Evolutionary conservation across 306 rosid genomes (phyloP), one percentile per base, ranked within the genome.

Genomic region (Casuarina cunninghamiana): DNA sequence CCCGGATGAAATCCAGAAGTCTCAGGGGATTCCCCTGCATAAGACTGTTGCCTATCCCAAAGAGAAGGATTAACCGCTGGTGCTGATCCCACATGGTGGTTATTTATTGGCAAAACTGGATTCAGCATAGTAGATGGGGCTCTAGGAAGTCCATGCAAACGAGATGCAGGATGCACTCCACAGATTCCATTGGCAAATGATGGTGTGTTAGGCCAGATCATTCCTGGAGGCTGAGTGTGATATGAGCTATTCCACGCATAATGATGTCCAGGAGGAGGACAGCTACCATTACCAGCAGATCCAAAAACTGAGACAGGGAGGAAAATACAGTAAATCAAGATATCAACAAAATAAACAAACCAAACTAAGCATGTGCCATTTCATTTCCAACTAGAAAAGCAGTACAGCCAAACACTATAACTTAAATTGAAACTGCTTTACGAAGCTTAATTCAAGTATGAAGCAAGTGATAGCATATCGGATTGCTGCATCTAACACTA

Each of bases 71-170:
- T 90, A 73, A 90, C 86, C 50, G 86, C 89, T 0, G 97, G 97
- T 51, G 97, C 97, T 67, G 97, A 92, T 74, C 97, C 97, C 72
- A 92, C 91, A 74, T 87, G 97, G 60, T 87, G 95, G 71, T 2
- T 42, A 44, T 82, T 85, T 42, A 90, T 57, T 73, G 88, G 89
- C 58, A 93, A 83, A 67, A 67, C 71, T 75, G 92, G 78, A 46
- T 82, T 87, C 79, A 88, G 84, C 79, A 88, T 82, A 83, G 86
- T 90, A 78, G 93, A 83, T 15, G 87, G 78, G 67, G 91, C 53
- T 80, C 90, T 76, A 75, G 91, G 86, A 88, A 88, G 86, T 81
- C 88, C 81, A 43, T 91, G 87, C 68, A 89, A 77, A 66, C 83
- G 91, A 5, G 90, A 83, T 79, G 87, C 84, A 69, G 84, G 71